Percentiles rank a stretch among this genome's conserved stretches.
Conservation (phyloP, 306 rosid species). For the Trifolium pratense region DNA sequence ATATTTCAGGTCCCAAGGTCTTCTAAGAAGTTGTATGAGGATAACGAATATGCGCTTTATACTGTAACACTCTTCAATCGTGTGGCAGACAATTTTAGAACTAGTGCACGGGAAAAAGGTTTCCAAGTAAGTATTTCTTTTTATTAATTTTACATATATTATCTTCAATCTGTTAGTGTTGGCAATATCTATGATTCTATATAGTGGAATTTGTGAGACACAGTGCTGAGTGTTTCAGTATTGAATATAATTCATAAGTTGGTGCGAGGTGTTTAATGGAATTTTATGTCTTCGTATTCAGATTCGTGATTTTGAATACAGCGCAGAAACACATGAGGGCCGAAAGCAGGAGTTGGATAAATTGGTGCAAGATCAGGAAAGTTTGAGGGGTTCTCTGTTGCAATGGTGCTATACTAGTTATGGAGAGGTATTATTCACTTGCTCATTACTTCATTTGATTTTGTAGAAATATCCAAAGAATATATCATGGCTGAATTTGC, state of each 20-base stretch:
- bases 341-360: constrained; percentile 79
- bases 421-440: constrained; percentile 68
- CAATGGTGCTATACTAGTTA: constrained; percentile 93
- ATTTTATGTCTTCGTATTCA: constrained; percentile 49
- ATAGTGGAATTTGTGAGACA: constrained; percentile 25
- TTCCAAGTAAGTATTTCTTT: constrained; percentile 69
- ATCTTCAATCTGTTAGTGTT: constrained; percentile 29
- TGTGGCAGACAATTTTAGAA: constrained; percentile 86
- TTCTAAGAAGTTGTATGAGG: constrained; percentile 84
- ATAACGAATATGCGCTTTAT: constrained; percentile 91
- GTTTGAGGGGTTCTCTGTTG: constrained; percentile 77
- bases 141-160: constrained; percentile 15
- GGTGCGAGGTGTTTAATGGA: constrained; percentile 37
- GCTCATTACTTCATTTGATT: constrained; percentile 25
- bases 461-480: constrained; percentile 2
- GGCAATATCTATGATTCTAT: constrained; percentile 1
- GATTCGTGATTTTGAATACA: constrained; percentile 88
- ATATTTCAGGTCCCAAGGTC: constrained; percentile 90
- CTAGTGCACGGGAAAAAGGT: constrained; percentile 85
- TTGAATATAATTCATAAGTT: constrained; percentile 13
- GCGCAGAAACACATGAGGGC: constrained; percentile 80
- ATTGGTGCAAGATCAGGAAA: constrained; percentile 82
- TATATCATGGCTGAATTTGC: constrained; percentile 8
- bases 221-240: constrained; percentile 18
- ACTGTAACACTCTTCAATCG: constrained; percentile 83